Percentiles rank a stretch among this genome's conserved stretches.
Evolutionary conservation across 2,329 filamentous ascomycete genomes (phyloP).

Genomic region (Tricladium varicosporioides): DNA sequence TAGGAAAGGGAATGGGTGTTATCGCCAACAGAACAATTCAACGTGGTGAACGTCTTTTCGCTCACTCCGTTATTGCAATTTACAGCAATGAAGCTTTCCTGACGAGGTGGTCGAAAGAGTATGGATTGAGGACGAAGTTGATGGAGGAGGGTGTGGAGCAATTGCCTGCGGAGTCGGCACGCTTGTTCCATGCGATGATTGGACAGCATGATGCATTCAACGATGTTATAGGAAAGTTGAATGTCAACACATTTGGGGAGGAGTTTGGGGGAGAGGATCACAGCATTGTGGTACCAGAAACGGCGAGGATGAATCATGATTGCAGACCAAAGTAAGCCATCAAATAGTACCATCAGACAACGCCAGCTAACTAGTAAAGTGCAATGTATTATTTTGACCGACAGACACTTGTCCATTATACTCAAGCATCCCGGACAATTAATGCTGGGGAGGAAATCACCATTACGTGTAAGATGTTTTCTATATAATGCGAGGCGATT

Average conservation of each 20-base stretch:
- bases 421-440: constrained; percentile 37
- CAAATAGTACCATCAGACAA: not conserved
- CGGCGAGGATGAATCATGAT: constrained; percentile 38
- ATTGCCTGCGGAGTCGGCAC: constrained; percentile 11
- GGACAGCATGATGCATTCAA: constrained; percentile 10
- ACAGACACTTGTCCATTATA: constrained; percentile 34
- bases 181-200: constrained; percentile 13
- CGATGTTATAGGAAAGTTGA: constrained; percentile 19
- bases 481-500: not conserved
- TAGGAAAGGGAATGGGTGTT: constrained; percentile 20
- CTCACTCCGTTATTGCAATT: constrained; percentile 18
- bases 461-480: constrained; percentile 29
- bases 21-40: constrained; percentile 21
- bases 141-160: constrained; percentile 14
- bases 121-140: constrained; percentile 7
- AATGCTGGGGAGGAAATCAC: constrained; percentile 40
- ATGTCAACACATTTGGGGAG: constrained; percentile 24
- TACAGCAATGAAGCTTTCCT: constrained; percentile 19
- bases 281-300: constrained; percentile 9
- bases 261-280: constrained; percentile 14
- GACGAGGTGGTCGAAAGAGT: not conserved
- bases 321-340: constrained; percentile 37
- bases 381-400: constrained; percentile 36
- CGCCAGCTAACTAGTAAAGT: not conserved
- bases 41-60: constrained; percentile 17